phyloP scores from a whole-genome alignment of 2,329 filamentous ascomycete genomes.

The Ceratocystis cacaofunesta region DNA sequence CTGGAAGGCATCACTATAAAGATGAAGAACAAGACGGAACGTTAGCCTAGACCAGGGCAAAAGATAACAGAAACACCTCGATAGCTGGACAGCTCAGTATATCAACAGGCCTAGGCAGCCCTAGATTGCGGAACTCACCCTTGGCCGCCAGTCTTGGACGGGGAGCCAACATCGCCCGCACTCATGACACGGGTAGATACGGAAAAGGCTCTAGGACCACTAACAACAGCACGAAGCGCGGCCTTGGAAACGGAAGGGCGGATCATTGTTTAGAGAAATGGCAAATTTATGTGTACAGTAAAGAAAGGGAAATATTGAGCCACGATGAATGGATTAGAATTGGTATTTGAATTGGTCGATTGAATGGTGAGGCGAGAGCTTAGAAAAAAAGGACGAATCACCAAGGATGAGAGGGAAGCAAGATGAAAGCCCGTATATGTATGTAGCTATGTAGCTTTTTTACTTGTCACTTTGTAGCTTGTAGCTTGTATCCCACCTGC shows the following conservation, averaged over 20 bases:
- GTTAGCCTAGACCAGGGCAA: neutral
- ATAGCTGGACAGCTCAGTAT: neutral
- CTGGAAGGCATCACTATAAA: constrained; percentile 70
- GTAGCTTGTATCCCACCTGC: neutral
- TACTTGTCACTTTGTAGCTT: neutral
- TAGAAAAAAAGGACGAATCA: neutral
- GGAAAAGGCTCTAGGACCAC: constrained; percentile 41
- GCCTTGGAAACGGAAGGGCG: constrained; percentile 47
- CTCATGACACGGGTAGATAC: constrained; percentile 48
- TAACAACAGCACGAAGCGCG: constrained; percentile 33
- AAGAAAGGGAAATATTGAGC: neutral
- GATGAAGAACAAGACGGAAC: neutral
- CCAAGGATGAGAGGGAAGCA: neutral
- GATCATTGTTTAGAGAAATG: constrained; percentile 38
- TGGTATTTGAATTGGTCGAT: neutral
- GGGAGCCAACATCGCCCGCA: constrained; percentile 55
- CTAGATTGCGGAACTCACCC: constrained; percentile 31
- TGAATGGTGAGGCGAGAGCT: neutral
- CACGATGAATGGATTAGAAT: neutral
- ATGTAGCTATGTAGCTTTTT: neutral
- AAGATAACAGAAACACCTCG: neutral
- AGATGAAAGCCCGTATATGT: neutral
- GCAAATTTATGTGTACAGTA: neutral
- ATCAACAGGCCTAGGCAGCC: neutral
- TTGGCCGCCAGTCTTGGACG: constrained; percentile 37